Evolutionary conservation across 257 asterid species (phyloP), one percentile per base, ranked within the genome.

Genomic region (Nicotiana benthamiana): DNA sequence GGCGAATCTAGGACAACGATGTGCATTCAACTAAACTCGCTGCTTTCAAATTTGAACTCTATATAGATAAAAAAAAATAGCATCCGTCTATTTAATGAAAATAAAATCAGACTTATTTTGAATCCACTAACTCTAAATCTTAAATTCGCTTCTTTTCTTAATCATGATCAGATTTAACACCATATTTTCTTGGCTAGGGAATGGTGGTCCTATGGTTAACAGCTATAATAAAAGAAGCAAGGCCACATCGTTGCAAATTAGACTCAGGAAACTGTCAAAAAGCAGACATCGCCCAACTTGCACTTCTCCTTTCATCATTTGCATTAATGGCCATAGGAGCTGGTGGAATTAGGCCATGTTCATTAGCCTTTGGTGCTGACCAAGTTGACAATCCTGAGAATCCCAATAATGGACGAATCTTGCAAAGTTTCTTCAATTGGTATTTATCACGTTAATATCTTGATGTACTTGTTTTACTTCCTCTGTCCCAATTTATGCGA

Each of bases 331-430:
- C 97, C 0, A 80, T 90, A 5, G 97, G 97, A 5, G 84, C 95
- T 0, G 97, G 95, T 8, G 97, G 97, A 20, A 85, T 93, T 60
- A 62, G 95, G 83, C 93, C 97, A 2, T 93, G 97, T 75, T 90
- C 97, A 36, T 40, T 93, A 53, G 95, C 97, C 3, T 93, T 93
- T 70, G 97, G 97, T 8, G 97, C 97, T 0, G 97, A 93, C 82
- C 97, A 93, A 80, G 86, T 89, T 80, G 86, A 92, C 84, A 77
- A 87, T 46, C 94, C 89, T 0, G 36, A 81, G 8, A 87, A 90
- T 79, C 93, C 94, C 0, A 87, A 88, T 0, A 92, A 92, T 60
- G 80, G 83, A 75, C 84, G 93, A 76, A 75, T 88, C 63, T 56
- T 90, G 30, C 91, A 89, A 62, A 90, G 91, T 48, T 93, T 88